Conservation (phyloP, 2,329 filamentous ascomycete species). For the Sporothrix protearum region DNA sequence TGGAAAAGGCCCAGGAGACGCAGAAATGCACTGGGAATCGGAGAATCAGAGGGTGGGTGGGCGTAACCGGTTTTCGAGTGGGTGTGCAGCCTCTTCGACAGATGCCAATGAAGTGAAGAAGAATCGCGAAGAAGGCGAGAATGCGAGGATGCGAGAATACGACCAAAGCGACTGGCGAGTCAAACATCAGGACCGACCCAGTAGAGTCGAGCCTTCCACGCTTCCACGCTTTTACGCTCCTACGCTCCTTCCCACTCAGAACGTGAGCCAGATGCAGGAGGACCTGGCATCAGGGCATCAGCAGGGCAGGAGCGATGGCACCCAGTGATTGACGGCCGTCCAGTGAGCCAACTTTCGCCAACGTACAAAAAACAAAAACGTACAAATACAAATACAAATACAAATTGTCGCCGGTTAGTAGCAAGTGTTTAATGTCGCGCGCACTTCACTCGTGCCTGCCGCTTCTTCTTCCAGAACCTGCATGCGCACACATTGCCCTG, state of each 20-base stretch:
- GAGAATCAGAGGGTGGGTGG: conserved; percentile 5
- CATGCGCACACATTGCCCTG: neutral
- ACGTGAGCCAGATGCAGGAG: neutral
- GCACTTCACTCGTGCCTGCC: neutral
- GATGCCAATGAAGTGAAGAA: neutral
- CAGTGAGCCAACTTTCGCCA: too few relatives aligned
- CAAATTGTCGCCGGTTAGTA: neutral
- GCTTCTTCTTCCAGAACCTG: neutral
- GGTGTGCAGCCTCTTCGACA: conserved; percentile 2
- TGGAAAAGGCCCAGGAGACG: neutral
- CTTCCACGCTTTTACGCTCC: neutral
- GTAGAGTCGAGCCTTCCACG: conserved; percentile 7
- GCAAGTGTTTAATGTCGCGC: neutral
- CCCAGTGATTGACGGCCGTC: too few relatives aligned
- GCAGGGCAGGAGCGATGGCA: conserved; percentile 6
- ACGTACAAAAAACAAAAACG: too few relatives aligned
- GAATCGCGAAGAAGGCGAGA: neutral
- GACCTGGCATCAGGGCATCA: neutral
- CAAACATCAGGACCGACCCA: neutral
- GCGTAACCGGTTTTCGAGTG: conserved; percentile 15
- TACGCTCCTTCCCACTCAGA: neutral
- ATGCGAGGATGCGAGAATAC: neutral
- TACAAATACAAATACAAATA: too few relatives aligned
- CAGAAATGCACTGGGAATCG: neutral
- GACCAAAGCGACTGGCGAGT: neutral